A percentile compares a stretch with the other conserved stretches of the same genome.
Evolutionary conservation across 2,329 filamentous ascomycete genomes (phyloP).

Genomic region (Xylariales sp.): DNA sequence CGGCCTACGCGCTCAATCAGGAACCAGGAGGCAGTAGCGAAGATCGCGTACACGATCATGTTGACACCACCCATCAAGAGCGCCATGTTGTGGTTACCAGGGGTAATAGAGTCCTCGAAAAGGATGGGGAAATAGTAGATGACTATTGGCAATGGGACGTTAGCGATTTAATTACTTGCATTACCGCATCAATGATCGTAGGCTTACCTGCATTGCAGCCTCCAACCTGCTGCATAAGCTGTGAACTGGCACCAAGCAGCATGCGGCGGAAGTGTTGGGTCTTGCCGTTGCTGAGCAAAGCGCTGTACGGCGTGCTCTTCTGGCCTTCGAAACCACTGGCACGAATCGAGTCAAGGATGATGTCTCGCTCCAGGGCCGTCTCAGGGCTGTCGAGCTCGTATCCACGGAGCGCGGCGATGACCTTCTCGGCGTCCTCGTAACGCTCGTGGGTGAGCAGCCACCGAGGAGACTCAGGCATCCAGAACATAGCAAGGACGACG

Average conservation of each 20-base stretch:
- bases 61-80: constrained; percentile 39
- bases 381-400: constrained; percentile 48
- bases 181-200: constrained; percentile 51
- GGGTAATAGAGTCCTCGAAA: constrained; percentile 40
- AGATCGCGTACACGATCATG: constrained; percentile 27
- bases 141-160: constrained; percentile 38
- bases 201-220: constrained; percentile 56
- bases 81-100: constrained; percentile 38
- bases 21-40: constrained; percentile 33
- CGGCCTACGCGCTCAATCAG: constrained; percentile 42
- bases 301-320: constrained; percentile 43
- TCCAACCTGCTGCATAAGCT: constrained; percentile 60
- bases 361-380: constrained; percentile 53
- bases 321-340: constrained; percentile 42
- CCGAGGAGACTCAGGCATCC: constrained; percentile 24
- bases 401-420: constrained; percentile 29
- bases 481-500: constrained; percentile 36
- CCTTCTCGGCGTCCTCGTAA: constrained; percentile 34
- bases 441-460: constrained; percentile 23
- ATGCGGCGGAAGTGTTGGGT: constrained; percentile 64
- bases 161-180: not conserved
- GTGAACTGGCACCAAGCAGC: constrained; percentile 53
- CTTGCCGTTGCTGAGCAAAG: constrained; percentile 57
- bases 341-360: constrained; percentile 60
- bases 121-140: constrained; percentile 60